Base-by-base conservation (phyloP, 2,329 filamentous ascomycete genomes). In the Cladosporium sp. region DNA sequence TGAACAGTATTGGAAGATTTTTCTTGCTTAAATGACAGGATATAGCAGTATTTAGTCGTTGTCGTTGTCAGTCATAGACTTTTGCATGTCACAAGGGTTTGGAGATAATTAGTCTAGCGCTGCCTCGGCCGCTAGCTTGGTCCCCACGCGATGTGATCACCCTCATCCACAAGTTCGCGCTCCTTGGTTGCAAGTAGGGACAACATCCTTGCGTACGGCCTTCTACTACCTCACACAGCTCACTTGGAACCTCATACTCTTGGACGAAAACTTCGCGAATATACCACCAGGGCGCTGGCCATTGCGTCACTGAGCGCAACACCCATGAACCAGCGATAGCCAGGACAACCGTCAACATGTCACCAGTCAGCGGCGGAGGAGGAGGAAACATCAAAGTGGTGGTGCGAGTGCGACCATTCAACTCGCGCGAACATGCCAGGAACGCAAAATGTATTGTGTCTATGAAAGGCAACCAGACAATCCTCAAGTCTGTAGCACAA, bases 311-410 rank as follows among this genome's bases (percentile, higher is more conserved):
- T 25, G n/a, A 63, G 26, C 18, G 26, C n/a, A 8, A 54, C 56
- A 65, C 34, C 26, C 61, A 67, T 67, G 66, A 51, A 51, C 58
- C 66, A 63, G 66, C 68, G 21, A 67, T 69, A 69, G 51, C 21
- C 58, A 62, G 49, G 48, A 62, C 49, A 28, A 43, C 49, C 49
- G 39, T 63, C 57, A 65, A 51, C 16, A 65, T 65, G 64, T 39
- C 64, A 36, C 54, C 64, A 5, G 58, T 61, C 57, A 65, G 64
- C 62, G 68, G 68, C 56, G 85, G 86, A 73, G 91, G 91, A 76
- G 93, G 91, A 81, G 93, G 95, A 77, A 99, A 99, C 78, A 99
- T 99, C 80, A 99, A 99, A 89, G 95, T 99, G 83, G 95, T 99
- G 84, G 95, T 99, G 84, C 89, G 95, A 82, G 89, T 91, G 74